Base-by-base conservation (phyloP, 495 filamentous ascomycete genomes). In the Apiosordaria backusii region DNA sequence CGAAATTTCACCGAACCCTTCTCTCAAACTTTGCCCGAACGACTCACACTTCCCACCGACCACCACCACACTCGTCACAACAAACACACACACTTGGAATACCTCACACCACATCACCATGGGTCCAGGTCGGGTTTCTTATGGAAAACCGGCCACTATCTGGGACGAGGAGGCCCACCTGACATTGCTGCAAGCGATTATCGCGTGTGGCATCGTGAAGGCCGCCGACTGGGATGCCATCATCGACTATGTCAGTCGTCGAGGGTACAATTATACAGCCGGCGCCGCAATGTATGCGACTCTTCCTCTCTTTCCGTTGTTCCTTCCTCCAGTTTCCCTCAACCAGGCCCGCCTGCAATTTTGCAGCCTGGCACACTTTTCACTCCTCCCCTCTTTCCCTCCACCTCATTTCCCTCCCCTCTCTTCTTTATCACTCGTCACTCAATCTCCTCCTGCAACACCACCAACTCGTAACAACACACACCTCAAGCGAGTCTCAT, bases 161-260 rank as follows among this genome's bases (percentile, higher is more conserved):
- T 79, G 76, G 76, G 74, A 77, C 18, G 58, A 73, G 21, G 71
- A 74, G 9, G 72, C 75, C n/a, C 77, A 76, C 45, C 64, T 75
- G 18, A 65, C 72, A 13, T 65, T 79, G 16, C 71, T 78, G 4
- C 70, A 73, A 35, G 76, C 74, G 4, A 25, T 79, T 9, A 65
- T 78, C 13, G 64, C 59, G 0, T 63, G 68, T 35, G 67, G 65
- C 0, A 66, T 70, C 50, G 72, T 72, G 3, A 61, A 0, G 4
- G 23, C 62, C 0, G 3, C 25, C 0, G 59, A 77, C 57, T 78
- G 76, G 75, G 65, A 73, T 0, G 29, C 45, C 22, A 68, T 77
- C 57, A 59, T 72, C 1, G 57, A 27, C 0, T 52, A 61, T 6
- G 70, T 75, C 1, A 10, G 10, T 0, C 24, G 21, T 1, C 70